These are phyloP conservation scores for Phytophthora vignae DNA, from an alignment of 352 stramenopile species.

Conservation along the genomic window DNA sequence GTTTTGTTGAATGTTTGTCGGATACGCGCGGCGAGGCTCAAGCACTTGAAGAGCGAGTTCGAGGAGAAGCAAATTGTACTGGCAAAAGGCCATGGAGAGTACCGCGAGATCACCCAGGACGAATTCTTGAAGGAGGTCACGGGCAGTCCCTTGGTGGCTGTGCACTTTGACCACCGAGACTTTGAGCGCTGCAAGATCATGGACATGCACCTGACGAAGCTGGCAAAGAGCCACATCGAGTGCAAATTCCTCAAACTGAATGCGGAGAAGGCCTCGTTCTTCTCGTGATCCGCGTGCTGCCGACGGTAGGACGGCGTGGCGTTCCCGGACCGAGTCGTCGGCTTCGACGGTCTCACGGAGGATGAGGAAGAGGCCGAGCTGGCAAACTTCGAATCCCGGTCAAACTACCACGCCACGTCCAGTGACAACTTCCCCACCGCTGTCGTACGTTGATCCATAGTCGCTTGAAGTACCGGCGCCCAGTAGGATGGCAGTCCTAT, in stretches of 20 bases:
- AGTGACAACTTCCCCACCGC: conserved; percentile 73
- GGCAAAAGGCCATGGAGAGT: conserved; percentile 82
- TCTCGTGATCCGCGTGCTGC: conserved; percentile 95
- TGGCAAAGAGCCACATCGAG: conserved; percentile 82
- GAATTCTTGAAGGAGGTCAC: conserved; percentile 97
- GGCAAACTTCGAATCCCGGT: conserved; percentile 47
- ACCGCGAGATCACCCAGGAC: conserved; percentile 94
- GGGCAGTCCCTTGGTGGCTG: conserved; percentile 76
- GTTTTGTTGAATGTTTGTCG: conserved; percentile 28
- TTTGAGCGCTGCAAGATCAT: conserved; percentile 98
- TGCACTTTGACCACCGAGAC: conserved; percentile 98
- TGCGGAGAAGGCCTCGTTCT: conserved; percentile 95
- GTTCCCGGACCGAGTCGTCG: conserved; percentile 88
- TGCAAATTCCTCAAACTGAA: conserved; percentile 97
- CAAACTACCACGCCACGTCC: conserved; percentile 49
- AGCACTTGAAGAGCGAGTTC: conserved; percentile 68
- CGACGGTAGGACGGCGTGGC: conserved; percentile 94
- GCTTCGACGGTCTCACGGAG: conserved; percentile 94
- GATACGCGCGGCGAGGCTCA: conserved; percentile 84
- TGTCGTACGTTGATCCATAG: conserved; percentile 46
- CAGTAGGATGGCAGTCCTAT: too few relatives aligned
- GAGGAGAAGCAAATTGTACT: conserved; percentile 68
- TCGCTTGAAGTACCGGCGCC: conserved; percentile 3
- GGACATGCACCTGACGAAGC: conserved; percentile 88
- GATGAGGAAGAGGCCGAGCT: conserved; percentile 69